Evolutionary conservation across 2,329 filamentous ascomycete species (phyloP).

Genomic region (Knoxdaviesia capensis): DNA sequence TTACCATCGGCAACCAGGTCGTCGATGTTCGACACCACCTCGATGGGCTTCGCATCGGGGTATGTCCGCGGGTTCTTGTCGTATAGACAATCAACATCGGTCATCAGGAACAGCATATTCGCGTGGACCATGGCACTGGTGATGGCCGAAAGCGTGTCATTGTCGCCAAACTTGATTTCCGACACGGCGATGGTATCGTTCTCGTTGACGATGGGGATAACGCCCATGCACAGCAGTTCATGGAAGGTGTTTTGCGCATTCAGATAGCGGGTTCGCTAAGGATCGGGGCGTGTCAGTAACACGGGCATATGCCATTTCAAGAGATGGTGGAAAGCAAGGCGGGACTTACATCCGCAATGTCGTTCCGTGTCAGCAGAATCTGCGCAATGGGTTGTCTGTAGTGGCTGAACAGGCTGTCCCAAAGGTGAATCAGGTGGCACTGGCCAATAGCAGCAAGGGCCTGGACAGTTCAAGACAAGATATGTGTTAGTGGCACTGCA

Average conservation of each 20-base stretch:
- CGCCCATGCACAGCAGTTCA: conserved; percentile 80
- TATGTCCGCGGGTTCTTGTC: conserved; percentile 82
- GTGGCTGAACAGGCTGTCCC: conserved; percentile 82
- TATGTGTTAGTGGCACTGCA: not conserved
- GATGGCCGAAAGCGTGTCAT: conserved; percentile 91
- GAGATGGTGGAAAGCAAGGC: not conserved
- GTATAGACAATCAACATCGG: conserved; percentile 93
- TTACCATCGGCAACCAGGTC: conserved; percentile 61
- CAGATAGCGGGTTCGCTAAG: conserved; percentile 68
- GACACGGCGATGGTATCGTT: conserved; percentile 94
- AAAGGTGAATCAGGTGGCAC: conserved; percentile 83
- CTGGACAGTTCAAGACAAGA: conserved; percentile 14
- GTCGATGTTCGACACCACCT: conserved; percentile 78
- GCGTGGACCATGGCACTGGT: conserved; percentile 95
- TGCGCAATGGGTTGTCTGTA: conserved; percentile 82
- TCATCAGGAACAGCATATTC: conserved; percentile 95
- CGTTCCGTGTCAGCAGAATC: conserved; percentile 81
- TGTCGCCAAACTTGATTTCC: conserved; percentile 99
- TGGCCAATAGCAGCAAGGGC: conserved; percentile 91
- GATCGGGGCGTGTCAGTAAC: conserved; percentile 5
- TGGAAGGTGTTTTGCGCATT: conserved; percentile 93
- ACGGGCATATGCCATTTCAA: not conserved
- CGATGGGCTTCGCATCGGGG: conserved; percentile 72
- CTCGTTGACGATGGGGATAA: conserved; percentile 96
- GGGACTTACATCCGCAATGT: conserved; percentile 68